Percentiles rank a stretch among this genome's conserved stretches.
phyloP scores from a whole-genome alignment of 352 stramenopile genomes.

The Elongisporangium prolatum region DNA sequence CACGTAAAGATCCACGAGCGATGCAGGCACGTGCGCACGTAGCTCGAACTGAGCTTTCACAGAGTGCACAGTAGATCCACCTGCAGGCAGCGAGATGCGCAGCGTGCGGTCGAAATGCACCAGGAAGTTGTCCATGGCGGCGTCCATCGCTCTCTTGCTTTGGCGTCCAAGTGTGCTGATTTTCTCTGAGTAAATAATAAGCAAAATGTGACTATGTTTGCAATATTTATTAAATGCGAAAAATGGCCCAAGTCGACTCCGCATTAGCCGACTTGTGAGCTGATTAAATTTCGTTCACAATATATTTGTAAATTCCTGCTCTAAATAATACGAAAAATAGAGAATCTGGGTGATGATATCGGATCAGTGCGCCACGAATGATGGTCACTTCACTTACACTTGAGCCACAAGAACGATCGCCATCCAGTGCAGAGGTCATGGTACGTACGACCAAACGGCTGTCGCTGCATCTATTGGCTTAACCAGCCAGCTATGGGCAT shows the following conservation, averaged over 20 bases:
- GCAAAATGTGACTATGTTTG: neutral
- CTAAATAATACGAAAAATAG: neutral
- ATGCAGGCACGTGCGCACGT: slow-evolving; percentile 34
- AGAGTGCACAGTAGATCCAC: slow-evolving; percentile 24
- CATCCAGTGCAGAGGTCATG: neutral
- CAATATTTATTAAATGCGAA: neutral
- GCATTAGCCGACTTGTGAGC: too few relatives aligned
- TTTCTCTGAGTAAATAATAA: neutral
- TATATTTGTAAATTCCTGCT: too few relatives aligned
- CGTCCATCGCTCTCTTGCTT: slow-evolving; percentile 16
- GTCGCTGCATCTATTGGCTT: neutral
- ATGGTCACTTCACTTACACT: neutral
- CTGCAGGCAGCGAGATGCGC: slow-evolving; percentile 52
- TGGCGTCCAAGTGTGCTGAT: neutral
- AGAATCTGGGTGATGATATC: neutral
- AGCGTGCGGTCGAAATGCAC: slow-evolving; percentile 79
- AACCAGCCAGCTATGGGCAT: neutral
- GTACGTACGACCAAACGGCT: neutral
- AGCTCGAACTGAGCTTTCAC: slow-evolving; percentile 40
- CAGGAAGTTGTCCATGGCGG: slow-evolving; percentile 61
- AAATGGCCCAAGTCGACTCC: too few relatives aligned
- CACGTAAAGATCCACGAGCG: slow-evolving; percentile 56
- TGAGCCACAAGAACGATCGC: neutral
- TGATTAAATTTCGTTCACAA: too few relatives aligned
- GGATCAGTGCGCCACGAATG: neutral